Percentiles rank a stretch among this genome's conserved stretches.
These are phyloP conservation scores for Cucumis cinereus DNA, from an alignment of 306 rosid species.

Conservation along the genomic window DNA sequence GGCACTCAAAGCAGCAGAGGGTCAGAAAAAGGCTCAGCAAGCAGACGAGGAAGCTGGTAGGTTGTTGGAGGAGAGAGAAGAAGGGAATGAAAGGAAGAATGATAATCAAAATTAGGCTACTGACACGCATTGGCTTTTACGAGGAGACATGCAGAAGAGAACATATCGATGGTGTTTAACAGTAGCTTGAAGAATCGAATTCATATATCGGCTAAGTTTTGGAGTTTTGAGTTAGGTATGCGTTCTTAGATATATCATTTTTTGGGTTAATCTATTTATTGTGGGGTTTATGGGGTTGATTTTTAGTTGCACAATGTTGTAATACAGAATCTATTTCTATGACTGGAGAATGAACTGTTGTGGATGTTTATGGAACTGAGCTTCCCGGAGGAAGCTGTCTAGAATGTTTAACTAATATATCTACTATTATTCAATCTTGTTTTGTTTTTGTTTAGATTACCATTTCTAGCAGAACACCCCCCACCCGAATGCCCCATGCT, in stretches of 20 bases:
- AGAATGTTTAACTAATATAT: neutral
- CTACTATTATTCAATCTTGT: neutral
- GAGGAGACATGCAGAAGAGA: slow-evolving; percentile 3
- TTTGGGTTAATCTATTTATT: neutral
- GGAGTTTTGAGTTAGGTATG: slow-evolving; percentile 9
- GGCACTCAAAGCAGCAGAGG: slow-evolving; percentile 78
- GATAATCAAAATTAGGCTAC: slow-evolving; percentile 46
- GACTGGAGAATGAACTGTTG: slow-evolving; percentile 19
- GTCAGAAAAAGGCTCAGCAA: slow-evolving; percentile 78
- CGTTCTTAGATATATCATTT: slow-evolving; percentile 1
- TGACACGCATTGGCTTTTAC: slow-evolving; percentile 15
- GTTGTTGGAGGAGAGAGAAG: slow-evolving; percentile 71
- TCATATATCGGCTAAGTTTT: slow-evolving; percentile 1
- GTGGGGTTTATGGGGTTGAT: neutral
- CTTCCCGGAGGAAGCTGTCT: slow-evolving; percentile 3
- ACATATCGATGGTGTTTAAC: neutral
- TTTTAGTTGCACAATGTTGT: neutral
- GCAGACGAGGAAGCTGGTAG: slow-evolving; percentile 83
- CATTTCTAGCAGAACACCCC: neutral
- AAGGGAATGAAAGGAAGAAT: slow-evolving; percentile 46
- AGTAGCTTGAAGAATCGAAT: neutral
- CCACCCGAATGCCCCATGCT: neutral
- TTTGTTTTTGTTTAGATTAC: neutral
- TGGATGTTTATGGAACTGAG: slow-evolving; percentile 10
- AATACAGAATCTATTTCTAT: slow-evolving; percentile 3